These are phyloP conservation scores for Chamaecyparis obtusa DNA, from an alignment of 75 land plant genomes.

Conservation along the genomic window DNA sequence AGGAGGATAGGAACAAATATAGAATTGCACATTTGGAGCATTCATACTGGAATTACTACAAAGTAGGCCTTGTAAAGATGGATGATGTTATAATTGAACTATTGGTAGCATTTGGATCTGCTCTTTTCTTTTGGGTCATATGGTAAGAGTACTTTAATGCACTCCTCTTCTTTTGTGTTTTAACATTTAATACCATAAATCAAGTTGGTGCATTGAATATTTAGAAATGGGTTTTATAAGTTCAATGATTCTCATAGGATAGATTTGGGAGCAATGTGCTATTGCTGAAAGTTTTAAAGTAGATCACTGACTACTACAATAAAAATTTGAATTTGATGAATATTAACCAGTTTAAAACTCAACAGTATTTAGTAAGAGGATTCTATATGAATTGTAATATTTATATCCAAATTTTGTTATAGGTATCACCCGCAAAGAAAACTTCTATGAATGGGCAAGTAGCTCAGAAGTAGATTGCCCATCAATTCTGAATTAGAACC, in stretches of 20 bases:
- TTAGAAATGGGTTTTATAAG: too few relatives aligned
- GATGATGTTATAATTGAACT: neutral
- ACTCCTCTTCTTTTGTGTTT: neutral
- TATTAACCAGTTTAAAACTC: neutral
- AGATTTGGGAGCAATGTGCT: too few relatives aligned
- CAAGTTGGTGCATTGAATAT: neutral
- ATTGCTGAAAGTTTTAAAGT: too few relatives aligned
- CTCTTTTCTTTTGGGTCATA: constrained; percentile 8
- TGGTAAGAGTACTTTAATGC: neutral
- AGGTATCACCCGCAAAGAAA: too few relatives aligned
- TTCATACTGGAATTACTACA: neutral
- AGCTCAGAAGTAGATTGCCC: too few relatives aligned
- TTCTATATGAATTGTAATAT: neutral
- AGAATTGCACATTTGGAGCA: too few relatives aligned
- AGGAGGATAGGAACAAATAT: too few relatives aligned
- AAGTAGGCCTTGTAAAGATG: neutral
- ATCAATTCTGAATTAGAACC: too few relatives aligned
- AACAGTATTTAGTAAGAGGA: neutral
- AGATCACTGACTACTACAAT: neutral
- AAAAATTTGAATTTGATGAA: neutral
- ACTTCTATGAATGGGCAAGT: too few relatives aligned
- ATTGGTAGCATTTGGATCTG: neutral
- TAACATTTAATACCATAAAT: neutral
- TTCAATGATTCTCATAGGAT: too few relatives aligned
- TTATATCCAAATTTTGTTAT: too few relatives aligned